Conservation (phyloP, 2,329 filamentous ascomycete species). For the Colletotrichum gloeosporioides region DNA sequence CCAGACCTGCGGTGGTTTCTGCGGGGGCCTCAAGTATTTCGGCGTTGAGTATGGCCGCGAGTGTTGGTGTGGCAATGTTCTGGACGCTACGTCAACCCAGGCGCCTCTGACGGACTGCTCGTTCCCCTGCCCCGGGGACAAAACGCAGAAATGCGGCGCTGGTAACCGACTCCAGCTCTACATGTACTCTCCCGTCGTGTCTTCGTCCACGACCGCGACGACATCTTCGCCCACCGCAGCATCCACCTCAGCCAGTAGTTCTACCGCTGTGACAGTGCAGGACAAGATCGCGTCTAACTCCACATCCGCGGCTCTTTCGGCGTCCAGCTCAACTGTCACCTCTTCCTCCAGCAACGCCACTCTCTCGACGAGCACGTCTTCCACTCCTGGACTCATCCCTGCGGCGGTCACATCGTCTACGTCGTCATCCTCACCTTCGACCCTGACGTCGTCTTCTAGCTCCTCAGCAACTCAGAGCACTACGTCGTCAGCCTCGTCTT, state of each 20-base stretch:
- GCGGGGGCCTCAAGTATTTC: slow-evolving; percentile 34
- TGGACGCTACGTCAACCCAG: slow-evolving; percentile 31
- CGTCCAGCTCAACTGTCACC: not conserved
- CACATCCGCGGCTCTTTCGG: not conserved
- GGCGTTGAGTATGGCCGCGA: slow-evolving; percentile 40
- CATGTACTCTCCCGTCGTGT: slow-evolving; percentile 17
- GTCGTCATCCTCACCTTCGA: not conserved
- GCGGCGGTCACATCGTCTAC: not conserved
- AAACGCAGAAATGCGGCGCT: slow-evolving; percentile 39
- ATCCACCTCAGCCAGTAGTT: not conserved
- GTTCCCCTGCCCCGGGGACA: slow-evolving; percentile 36
- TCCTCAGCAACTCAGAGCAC: not conserved
- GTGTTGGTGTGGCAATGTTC: slow-evolving; percentile 42
- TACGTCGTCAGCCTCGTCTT: not conserved
- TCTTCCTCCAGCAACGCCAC: not conserved
- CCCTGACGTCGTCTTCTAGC: not conserved
- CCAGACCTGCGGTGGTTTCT: slow-evolving; percentile 35
- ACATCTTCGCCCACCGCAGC: not conserved
- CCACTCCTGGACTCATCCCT: not conserved
- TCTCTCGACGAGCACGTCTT: not conserved
- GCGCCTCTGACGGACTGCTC: slow-evolving; percentile 36
- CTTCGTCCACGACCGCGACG: not conserved
- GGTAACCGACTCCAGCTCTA: slow-evolving; percentile 38
- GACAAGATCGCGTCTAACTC: not conserved
- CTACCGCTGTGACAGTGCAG: not conserved